Base-by-base conservation (phyloP, 2,329 filamentous ascomycete genomes). In the Nectriaceae sp. region DNA sequence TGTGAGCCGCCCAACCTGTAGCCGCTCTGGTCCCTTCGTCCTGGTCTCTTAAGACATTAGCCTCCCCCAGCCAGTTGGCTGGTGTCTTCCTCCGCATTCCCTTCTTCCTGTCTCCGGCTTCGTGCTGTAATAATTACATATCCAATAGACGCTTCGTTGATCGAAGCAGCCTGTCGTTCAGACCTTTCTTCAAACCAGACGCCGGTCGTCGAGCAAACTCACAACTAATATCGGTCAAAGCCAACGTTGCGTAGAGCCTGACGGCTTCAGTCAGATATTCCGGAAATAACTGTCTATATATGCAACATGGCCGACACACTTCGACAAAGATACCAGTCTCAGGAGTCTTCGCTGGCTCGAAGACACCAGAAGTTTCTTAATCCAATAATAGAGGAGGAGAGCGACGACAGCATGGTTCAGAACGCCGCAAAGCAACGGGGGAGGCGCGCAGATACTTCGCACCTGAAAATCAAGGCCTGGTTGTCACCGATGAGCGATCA, bases 301-400 rank as follows among this genome's bases (percentile, higher is more conserved):
- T 68, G 66, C 61, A 75, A 63, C 53, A 82, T 82, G 79, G 66
- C 79, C 45, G 16, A 35, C 49, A 47, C 48, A 47, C 24, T 47
- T 50, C 33, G 33, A 54, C 57, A 56, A 48, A 58, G 58, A 55
- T 78, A 75, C 61, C 70, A 69, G 62, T 69, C 76, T 63, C 71
- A 70, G 55, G 76, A 76, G 54, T 72, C 77, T 71, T 75, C 75
- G 80, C 80, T 73, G 77, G 80, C 66, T 67, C 79, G 79, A 73
- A 77, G 76, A 70, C 70, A 69, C 54, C 72, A 69, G 63, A 71
- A 69, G 68, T 68, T 64, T 54, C 80, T 84, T 83, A 84, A 84
- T 82, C 80, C 81, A 54, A 84, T 84, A 82, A 80, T 83, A 62
- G 81, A 84, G 64, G 80, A 81, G 64, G 73, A 76, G 54, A 66